Base-by-base conservation (phyloP, 140 eudicot genomes). In the Bidens hawaiensis region DNA sequence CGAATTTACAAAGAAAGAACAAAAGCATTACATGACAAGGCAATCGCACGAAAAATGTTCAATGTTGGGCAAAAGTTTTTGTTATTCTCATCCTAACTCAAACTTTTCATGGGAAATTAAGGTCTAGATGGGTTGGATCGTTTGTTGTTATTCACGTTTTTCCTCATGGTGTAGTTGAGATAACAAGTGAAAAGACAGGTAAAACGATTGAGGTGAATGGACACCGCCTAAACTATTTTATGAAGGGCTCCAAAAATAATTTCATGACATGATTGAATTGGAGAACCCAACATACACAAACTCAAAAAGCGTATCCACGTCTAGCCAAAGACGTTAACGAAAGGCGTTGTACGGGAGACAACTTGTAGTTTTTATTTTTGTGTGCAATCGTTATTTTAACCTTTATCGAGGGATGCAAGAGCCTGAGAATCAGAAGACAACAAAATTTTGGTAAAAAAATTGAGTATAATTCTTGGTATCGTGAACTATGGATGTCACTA, bases 21-120 rank as follows among this genome's bases (percentile, higher is more conserved):
- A 2, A 55, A 56, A 16, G 58, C 45, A 5, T 57, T 42, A 16
- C 67, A 69, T 42, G 67, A 69, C 17, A 25, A 0, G 43, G 43
- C 15, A 36, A 36, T 8, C 43, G 12, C 15, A 10, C 43, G 4
- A 36, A 36, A 36, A 36, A 11, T 0, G 3, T 36, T 36, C 43
- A 11, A 1, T 7, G 53, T 46, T 6, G 53, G 24, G 1, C 24
- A 46, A 16, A 17, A 46, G 25, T 24, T 46, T 18, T 46, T 46
- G 14, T 18, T 50, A 1, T 48, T 17, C n/a, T 46, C 26, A 1
- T 65, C 73, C 0, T 8, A 16, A 4, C 57, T 54, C 0, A 36
- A 68, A 1, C n/a, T 36, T 8, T 36, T 68, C 10, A 27, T 5
- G 46, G 64, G 5, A 67, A 67, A 7, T 10, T 67, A n/a, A 21